Evolutionary conservation across 2,329 filamentous ascomycete genomes (phyloP).

Genomic region (Penicillium sp.): DNA sequence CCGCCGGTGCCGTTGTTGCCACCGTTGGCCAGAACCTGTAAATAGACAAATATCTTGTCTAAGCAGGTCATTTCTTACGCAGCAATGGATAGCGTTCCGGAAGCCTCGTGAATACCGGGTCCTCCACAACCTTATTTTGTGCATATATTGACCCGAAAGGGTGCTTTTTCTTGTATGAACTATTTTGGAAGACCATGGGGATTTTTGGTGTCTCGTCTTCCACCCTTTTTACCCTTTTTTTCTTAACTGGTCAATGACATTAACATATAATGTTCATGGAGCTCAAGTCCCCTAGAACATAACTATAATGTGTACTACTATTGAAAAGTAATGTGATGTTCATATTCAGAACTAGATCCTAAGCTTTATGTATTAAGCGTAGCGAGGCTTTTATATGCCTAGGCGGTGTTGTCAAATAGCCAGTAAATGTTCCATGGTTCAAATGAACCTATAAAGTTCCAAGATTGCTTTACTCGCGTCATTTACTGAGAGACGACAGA

Average conservation of each 20-base stretch:
- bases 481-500: too few species aligned
- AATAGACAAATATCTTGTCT: conserved; percentile 10
- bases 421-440: too few species aligned
- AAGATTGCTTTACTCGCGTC: too few species aligned
- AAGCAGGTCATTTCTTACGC: conserved; percentile 15
- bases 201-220: conserved; percentile 4
- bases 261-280: conserved; percentile 9
- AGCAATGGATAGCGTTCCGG: conserved; percentile 22
- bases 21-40: conserved; percentile 28
- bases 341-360: background rate
- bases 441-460: too few species aligned
- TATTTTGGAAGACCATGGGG: background rate
- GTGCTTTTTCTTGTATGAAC: conserved; percentile 6
- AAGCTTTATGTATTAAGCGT: too few species aligned
- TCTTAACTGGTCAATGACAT: conserved; percentile 14
- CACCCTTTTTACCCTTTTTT: conserved; percentile 10
- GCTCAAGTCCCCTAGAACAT: background rate
- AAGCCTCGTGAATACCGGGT: conserved; percentile 14
- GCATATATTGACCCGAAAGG: conserved; percentile 17
- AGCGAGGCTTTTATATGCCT: too few species aligned
- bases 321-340: background rate
- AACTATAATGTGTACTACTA: background rate
- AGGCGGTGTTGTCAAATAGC: too few species aligned
- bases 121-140: conserved; percentile 12
- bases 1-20: conserved; percentile 30